Conservation (phyloP, 257 asterid species). For the Nicotiana tabacum region DNA sequence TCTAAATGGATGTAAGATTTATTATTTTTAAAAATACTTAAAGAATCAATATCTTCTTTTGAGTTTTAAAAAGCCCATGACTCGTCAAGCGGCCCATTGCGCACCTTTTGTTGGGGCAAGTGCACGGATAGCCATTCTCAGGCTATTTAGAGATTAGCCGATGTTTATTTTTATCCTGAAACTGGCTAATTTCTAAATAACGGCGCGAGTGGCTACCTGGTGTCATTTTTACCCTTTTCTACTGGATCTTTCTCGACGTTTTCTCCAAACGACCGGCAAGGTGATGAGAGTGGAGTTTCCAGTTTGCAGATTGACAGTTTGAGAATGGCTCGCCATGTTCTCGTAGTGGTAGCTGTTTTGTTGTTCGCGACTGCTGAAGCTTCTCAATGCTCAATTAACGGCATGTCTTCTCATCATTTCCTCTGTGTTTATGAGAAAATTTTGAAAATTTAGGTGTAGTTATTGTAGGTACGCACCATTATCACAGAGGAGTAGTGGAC, state of each 20-base stretch:
- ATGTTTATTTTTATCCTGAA: no score
- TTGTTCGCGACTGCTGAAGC: conserved; percentile 26
- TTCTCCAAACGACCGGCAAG: not conserved
- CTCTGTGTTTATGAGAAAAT: not conserved
- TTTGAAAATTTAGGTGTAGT: not conserved
- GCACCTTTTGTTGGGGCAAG: not conserved
- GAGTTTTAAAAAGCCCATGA: not conserved
- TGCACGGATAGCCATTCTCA: no score
- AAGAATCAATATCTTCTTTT: not conserved
- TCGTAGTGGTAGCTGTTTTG: conserved; percentile 21
- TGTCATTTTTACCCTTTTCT: not conserved
- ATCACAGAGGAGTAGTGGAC: not conserved
- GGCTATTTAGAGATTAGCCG: no score
- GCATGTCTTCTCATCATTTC: conserved; percentile 21
- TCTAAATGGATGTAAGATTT: no score
- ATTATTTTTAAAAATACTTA: not conserved
- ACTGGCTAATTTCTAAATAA: no score
- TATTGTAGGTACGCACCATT: not conserved
- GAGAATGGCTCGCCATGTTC: not conserved
- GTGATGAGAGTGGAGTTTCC: not conserved
- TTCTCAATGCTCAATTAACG: conserved; percentile 34
- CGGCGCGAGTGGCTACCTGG: no score
- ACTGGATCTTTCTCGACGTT: not conserved
- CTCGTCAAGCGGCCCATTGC: not conserved
- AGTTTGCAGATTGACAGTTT: not conserved